Base-by-base conservation (phyloP, 1,284 basidiomycete species). In the Schizophyllum amplum region DNA sequence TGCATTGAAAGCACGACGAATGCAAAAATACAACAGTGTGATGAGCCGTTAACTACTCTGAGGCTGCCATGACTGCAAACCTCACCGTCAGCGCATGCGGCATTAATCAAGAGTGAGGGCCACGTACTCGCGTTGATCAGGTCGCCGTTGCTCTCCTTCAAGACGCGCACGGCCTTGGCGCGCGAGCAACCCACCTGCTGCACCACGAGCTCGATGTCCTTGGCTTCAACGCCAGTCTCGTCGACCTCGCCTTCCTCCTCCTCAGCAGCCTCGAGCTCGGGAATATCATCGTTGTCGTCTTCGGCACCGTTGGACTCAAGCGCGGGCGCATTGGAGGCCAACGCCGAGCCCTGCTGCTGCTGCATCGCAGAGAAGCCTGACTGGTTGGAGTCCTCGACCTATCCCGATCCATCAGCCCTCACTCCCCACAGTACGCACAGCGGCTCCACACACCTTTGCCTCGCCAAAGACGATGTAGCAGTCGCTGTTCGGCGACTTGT, bases 391-490 rank as follows among this genome's bases (percentile, higher is more conserved):
- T 98, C 94, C 77, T 98, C 94, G 64, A 92, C 84, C 88, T 92
- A 62, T n/a, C 42, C 25, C 13, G 1, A 2, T 2, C 17, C 50
- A 53, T 56, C 6, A 46, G 26, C 53, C 20, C 23, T 49, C 4
- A 17, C n/a, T n/a, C n/a, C 4, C 7, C 7, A n/a, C 27, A n/a
- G 13, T 22, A 20, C 23, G 4, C 47, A 20, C 51, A 23, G 24
- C 17, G 24, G n/a, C n/a, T n/a, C 42, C 47, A 57, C 50, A 55
- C 57, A 88, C 87, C 83, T 95, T 97, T 64, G 94, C 94, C 80
- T 99, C 96, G 65, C 96, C 96, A 67, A 98, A 99, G 63, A 99
- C 94, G 71, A 99, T 94, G 82, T 99, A 98, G 75, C 90, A 93
- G 75, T 99, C 97, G 68, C 92, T 94, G 75, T 92, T 92, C 54